A percentile compares a stretch with the other conserved stretches of the same genome.
Conservation (phyloP, 108 stramenopile species). For the Skeletonema menzelii region DNA sequence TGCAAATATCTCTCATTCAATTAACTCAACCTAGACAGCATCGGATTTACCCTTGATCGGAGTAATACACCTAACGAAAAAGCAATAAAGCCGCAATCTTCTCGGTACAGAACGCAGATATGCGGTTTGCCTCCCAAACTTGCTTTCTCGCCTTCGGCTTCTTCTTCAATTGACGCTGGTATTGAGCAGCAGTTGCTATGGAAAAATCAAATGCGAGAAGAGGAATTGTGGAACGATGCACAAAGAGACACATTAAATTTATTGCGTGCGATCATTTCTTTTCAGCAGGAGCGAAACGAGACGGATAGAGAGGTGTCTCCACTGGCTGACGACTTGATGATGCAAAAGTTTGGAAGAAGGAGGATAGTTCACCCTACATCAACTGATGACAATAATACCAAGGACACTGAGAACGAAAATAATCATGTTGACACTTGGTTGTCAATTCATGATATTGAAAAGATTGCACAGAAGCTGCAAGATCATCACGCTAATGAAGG, state of each 20-base stretch:
- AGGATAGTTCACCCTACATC: neutral
- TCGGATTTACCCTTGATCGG: too few species aligned
- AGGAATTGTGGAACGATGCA: constrained; percentile 4
- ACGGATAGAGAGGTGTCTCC: neutral
- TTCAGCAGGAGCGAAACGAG: neutral
- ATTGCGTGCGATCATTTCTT: neutral
- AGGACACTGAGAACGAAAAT: neutral
- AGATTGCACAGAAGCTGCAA: neutral
- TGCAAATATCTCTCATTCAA: too few species aligned
- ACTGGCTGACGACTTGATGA: neutral
- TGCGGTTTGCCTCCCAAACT: constrained; percentile 5
- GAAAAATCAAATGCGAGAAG: neutral
- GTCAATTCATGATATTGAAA: neutral
- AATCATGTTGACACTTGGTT: neutral
- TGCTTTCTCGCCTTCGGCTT: constrained; percentile 5
- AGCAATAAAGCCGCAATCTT: neutral
- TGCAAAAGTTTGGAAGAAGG: neutral
- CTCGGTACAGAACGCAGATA: neutral
- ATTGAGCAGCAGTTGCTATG: neutral
- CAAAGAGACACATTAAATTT: neutral
- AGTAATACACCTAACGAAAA: too few species aligned
- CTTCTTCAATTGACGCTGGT: neutral
- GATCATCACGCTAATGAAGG: neutral
- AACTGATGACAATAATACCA: neutral
- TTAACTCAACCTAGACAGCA: too few species aligned